Evolutionary conservation across 2,329 filamentous ascomycete genomes (phyloP).

Genomic region (Ophiostoma triangulosporum): DNA sequence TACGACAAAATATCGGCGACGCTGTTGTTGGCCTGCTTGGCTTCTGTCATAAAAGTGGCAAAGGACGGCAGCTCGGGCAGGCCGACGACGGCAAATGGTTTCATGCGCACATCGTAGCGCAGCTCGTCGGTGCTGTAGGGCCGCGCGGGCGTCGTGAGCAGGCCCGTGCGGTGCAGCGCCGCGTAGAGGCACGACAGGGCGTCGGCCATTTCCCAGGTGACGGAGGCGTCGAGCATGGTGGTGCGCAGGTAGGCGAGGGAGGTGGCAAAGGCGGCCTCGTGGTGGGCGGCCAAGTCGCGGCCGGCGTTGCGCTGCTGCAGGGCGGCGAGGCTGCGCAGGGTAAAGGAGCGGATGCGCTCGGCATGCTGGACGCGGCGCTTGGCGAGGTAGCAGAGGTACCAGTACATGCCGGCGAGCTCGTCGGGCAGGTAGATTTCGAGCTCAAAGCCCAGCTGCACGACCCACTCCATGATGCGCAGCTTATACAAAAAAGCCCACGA

Average conservation of each 20-base stretch:
- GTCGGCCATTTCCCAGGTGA: constrained; percentile 43
- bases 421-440: constrained; percentile 77
- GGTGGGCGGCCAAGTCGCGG: constrained; percentile 16
- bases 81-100: constrained; percentile 58
- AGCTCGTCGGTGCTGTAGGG: constrained; percentile 56
- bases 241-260: constrained; percentile 44
- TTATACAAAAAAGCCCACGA: constrained; percentile 89
- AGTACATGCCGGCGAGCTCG: constrained; percentile 82
- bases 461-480: constrained; percentile 72
- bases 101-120: constrained; percentile 77
- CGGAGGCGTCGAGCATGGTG: constrained; percentile 50
- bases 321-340: constrained; percentile 28
- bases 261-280: constrained; percentile 31
- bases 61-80: constrained; percentile 54
- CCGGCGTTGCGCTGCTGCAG: constrained; percentile 14
- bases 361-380: constrained; percentile 55
- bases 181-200: constrained; percentile 51
- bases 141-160: constrained; percentile 37
- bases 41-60: constrained; percentile 41
- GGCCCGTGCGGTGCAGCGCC: constrained; percentile 43
- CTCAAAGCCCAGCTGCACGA: constrained; percentile 88
- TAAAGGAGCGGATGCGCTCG: constrained; percentile 58
- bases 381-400: constrained; percentile 66
- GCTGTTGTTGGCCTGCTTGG: constrained; percentile 25
- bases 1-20: constrained; percentile 29